Evolutionary conservation across 2,329 filamentous ascomycete species (phyloP), one percentile per base, ranked within the genome.

Genomic region (Rugonectria rugulosa): DNA sequence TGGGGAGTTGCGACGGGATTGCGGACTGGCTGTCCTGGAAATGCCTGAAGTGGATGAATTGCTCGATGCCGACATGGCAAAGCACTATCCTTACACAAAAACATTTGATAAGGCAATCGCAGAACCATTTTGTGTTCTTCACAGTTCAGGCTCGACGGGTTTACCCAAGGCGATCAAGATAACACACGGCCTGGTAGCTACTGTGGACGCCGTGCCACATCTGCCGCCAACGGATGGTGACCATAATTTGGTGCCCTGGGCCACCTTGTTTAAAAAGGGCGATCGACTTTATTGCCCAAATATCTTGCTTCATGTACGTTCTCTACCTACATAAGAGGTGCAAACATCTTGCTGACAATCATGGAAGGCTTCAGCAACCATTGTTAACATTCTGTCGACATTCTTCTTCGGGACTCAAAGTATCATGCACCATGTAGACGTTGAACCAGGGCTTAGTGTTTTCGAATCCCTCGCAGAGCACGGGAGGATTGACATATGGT

Each of bases 81-180:
- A 61, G 29, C 46, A 59, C 4, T 75, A 70, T 21, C 56, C 54
- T 0, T 77, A 73, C 47, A 62, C 59, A 4, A 73, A 70, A 34
- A 68, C 62, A 2, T 76, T 70, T n/a, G 67, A 70, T 3, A 60
- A 69, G 3, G 73, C 70, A 6, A 60, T 58, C 0, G 57, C 70
- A 24, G 74, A 77, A 1, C 70, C 72, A 0, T 73, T 77, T 5
- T 68, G 73, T 21, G 67, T 74, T 21, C 48, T 77, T 1, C 77
- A 79, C 43, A 78, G 77, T 0, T 78, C 75, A 4, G 77, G 77
- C 2, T 71, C 73, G 2, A 79, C 77, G 3, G 76, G 77, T 3
- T 51, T 75, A 0, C 76, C 75, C 2, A 79, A 79, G 45, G 74
- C 74, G 0, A 73, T 79, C n/a, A 46, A 62, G 1, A 68, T 69